These are phyloP conservation scores for Vigna unguiculata DNA, from an alignment of 306 rosid genomes.

Conservation along the genomic window DNA sequence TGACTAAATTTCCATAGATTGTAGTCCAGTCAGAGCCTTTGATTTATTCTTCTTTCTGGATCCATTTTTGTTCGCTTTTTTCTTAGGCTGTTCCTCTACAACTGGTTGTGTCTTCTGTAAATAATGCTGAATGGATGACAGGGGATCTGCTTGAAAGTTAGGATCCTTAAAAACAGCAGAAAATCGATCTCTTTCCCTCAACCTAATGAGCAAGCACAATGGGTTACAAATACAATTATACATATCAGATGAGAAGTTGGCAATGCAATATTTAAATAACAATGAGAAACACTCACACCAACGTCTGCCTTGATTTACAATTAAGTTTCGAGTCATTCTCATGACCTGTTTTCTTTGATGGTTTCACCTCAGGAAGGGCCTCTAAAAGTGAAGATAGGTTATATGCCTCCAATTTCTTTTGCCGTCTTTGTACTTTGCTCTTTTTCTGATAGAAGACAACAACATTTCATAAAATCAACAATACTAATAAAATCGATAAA, in stretches of 20 bases:
- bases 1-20: slow-evolving; percentile 65
- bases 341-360: slow-evolving; percentile 35
- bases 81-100: slow-evolving; percentile 64
- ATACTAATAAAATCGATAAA: slow-evolving; percentile 20
- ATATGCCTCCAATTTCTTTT: slow-evolving; percentile 72
- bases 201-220: slow-evolving; percentile 55
- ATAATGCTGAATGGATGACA: slow-evolving; percentile 65
- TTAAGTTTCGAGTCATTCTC: slow-evolving; percentile 55
- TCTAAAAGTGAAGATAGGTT: slow-evolving; percentile 73
- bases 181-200: slow-evolving; percentile 69
- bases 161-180: slow-evolving; percentile 63
- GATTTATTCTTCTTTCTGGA: slow-evolving; percentile 70
- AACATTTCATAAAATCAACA: slow-evolving; percentile 34
- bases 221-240: slow-evolving; percentile 30
- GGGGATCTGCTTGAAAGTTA: slow-evolving; percentile 63
- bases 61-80: slow-evolving; percentile 64
- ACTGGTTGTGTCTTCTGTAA: slow-evolving; percentile 69
- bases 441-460: slow-evolving; percentile 46
- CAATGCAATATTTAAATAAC: slow-evolving; percentile 34
- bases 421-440: slow-evolving; percentile 63
- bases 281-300: slow-evolving; percentile 60
- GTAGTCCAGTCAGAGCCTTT: slow-evolving; percentile 50
- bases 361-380: slow-evolving; percentile 68
- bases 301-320: slow-evolving; percentile 67
- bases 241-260: slow-evolving; percentile 23